Evolutionary conservation across 176 grass and related monocot species (phyloP), one percentile per base, ranked within the genome.

Genomic region (Sorghum bicolor): DNA sequence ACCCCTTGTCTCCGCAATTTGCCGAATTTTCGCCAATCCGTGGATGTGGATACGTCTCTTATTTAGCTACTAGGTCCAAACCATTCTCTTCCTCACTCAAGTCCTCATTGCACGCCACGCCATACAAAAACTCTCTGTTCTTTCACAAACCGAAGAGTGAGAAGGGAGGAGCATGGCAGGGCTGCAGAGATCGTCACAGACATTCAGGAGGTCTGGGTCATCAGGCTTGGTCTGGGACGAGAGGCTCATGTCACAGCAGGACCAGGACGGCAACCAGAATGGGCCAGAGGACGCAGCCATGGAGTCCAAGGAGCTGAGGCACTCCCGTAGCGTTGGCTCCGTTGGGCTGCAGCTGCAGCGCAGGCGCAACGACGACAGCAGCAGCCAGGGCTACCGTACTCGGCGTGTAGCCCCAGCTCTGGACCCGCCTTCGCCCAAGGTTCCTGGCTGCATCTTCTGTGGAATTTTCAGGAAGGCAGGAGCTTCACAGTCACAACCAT

Each of bases 191-290:
- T 96, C 90, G 16, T 85, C 79, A 0, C 62, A 77, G 3, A 96
- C 91, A 8, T 96, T 96, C 70, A 86, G 90, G 77, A 85, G 94
- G 75, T 91, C 88, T 0, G 91, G 91, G 8, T 96, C 90, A 3
- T 96, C 94, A 22, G 94, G 94, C 31, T 25, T 93, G 86, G 90
- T 93, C 20, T 95, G 90, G 90, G 88, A 90, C 14, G 88, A 95
- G 68, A 71, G 76, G 74, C 76, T 90, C n/a, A 87, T 76, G 85
- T 80, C 75, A 45, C 52, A 20, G n/a, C n/a, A n/a, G n/a, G n/a
- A n/a, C n/a, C n/a, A n/a, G 53, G 85, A 76, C 29, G 85, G 76
- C 24, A 65, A 20, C 57, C 82, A 82, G 86, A 37, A 25, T 60
- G 84, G 69, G 22, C 38, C 57, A 39, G 89, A 81, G 25, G 76